Percentiles rank a stretch among this genome's conserved stretches.
These are phyloP conservation scores for Physcomitrellopsis africana DNA, from an alignment of 225 moss, liverwort and hornwort species.

Conservation along the genomic window DNA sequence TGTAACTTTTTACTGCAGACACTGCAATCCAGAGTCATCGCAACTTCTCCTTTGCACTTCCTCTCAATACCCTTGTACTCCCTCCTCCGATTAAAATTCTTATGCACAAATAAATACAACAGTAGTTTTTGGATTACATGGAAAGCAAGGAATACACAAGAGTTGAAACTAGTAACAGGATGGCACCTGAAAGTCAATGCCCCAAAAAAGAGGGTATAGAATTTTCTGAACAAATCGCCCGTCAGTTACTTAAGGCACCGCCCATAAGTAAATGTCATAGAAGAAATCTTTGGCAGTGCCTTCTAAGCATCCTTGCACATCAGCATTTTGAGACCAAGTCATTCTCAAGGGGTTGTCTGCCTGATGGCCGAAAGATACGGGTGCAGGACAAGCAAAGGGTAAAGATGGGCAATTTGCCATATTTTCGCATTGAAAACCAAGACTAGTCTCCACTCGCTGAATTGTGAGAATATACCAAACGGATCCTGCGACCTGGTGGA, in stretches of 20 bases:
- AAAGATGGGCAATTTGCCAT: slow-evolving; percentile 32
- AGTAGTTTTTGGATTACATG: no score
- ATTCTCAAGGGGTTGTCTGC: slow-evolving; percentile 25
- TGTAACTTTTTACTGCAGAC: no score
- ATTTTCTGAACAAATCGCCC: slow-evolving; percentile 45
- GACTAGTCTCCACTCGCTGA: slow-evolving; percentile 55
- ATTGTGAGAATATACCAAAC: slow-evolving; percentile 69
- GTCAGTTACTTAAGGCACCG: slow-evolving; percentile 54
- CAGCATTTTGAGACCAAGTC: slow-evolving; percentile 49
- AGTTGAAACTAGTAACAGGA: not conserved
- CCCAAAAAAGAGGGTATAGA: slow-evolving; percentile 70
- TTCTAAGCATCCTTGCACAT: slow-evolving; percentile 25
- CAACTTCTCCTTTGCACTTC: no score
- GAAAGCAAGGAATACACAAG: not conserved
- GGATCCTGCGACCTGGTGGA: slow-evolving; percentile 63
- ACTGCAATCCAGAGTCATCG: no score
- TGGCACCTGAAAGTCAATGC: slow-evolving; percentile 64
- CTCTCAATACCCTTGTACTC: no score
- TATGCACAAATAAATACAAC: no score
- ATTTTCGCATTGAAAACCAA: slow-evolving; percentile 37
- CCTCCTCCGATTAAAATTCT: no score
- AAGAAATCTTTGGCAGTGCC: slow-evolving; percentile 31
- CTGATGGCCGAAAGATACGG: slow-evolving; percentile 42
- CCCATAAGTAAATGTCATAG: slow-evolving; percentile 62
- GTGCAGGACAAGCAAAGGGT: slow-evolving; percentile 52